Evolutionary conservation across 495 filamentous ascomycete species (phyloP).

Genomic region (Hypoxylon lienhwacheense): DNA sequence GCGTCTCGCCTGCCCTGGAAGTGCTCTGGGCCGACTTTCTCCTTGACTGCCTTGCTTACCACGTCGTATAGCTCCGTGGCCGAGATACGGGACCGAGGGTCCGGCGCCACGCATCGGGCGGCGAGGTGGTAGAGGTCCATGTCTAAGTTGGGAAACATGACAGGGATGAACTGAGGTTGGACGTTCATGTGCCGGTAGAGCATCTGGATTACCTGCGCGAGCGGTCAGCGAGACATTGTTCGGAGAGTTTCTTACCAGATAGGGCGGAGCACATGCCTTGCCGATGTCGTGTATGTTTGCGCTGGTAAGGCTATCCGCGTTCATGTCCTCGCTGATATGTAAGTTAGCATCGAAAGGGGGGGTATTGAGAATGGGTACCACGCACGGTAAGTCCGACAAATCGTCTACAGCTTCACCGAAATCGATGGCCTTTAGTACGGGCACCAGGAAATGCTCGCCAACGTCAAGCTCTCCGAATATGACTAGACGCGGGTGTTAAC

Average conservation of each 20-base stretch:
- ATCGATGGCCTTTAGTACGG: background rate
- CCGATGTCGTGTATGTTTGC: background rate
- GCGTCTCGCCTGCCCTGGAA: background rate
- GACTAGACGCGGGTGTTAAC: background rate
- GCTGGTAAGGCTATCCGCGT: background rate
- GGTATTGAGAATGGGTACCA: background rate
- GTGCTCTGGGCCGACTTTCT: background rate
- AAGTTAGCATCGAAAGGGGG: background rate
- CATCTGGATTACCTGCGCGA: background rate
- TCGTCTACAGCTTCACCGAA: background rate
- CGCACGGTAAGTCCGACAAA: background rate
- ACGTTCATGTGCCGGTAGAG: background rate
- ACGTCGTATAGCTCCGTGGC: background rate
- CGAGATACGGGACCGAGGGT: background rate
- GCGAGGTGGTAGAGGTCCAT: background rate
- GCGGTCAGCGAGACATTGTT: background rate
- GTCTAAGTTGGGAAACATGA: background rate
- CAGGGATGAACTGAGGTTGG: background rate
- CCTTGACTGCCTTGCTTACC: background rate
- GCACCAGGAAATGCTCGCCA: background rate
- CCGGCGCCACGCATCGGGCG: background rate
- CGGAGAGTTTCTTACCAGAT: background rate
- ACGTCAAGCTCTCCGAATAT: background rate
- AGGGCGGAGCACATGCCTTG: background rate
- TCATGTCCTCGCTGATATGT: background rate